Evolutionary conservation across 768 basidiomycete species (phyloP), one percentile per base, ranked within the genome.

Genomic region (Kondoa subrosea): DNA sequence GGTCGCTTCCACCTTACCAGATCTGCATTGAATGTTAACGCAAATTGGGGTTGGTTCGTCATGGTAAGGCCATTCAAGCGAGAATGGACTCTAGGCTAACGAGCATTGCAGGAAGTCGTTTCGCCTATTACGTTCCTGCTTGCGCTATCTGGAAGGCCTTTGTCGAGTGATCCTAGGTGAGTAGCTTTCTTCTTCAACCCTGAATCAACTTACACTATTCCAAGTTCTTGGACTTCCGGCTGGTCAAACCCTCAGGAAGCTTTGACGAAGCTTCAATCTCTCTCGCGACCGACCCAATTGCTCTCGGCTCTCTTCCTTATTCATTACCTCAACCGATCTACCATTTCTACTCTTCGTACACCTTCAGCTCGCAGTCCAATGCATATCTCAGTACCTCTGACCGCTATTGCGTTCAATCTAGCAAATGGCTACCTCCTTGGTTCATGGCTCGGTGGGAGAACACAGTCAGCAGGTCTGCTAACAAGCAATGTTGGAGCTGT

Each of bases 341-440:
- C 91, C 63, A 72, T 95, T 33, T 87, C 85, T 1, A 88, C 89
- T 3, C 79, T 93, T 2, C 82, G 88, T 68, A 86, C 89, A 0
- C 87, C 91, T 0, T 73, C 75, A 26, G 84, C 84, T 33, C 83
- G 90, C 57, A 86, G 87, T 0, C 86, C 84, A 68, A 81, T 85
- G 14, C 87, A 92, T 78, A 74, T 89, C 68, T 75, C 78, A 63
- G 85, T 93, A 12, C 79, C 84, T 0, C 40, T 86, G 12, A 40
- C 60, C 25, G 87, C 81, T 0, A 74, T 83, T 2, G 4, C 74
- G 0, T 92, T 90, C 81, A 93, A 93, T 77, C 58, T 80, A 60
- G 64, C 83, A 69, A 93, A 89, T 74, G 90, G 85, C 15, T 80
- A 77, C 8, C 80, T 89, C 66, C 77, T 88, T 76, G 88, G 85